Base-by-base conservation (phyloP, 768 basidiomycete species). In the Epithele typhae region DNA sequence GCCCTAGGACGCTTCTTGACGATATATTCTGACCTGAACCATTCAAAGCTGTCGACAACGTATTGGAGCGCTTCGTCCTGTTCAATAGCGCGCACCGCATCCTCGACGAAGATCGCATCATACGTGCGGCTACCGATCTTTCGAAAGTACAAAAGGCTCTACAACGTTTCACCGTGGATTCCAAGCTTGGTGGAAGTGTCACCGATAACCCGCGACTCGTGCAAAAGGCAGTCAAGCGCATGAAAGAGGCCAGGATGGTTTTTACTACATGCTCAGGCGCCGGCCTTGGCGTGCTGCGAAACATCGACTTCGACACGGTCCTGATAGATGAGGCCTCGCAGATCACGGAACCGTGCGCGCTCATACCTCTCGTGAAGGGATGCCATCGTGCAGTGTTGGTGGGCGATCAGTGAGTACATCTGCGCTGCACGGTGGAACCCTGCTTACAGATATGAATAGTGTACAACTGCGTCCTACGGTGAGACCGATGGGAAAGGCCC, bases 281-380 rank as follows among this genome's bases (percentile, higher is more conserved):
- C 27, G 81, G 81, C 3, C 62, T 84, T 8, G 81, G 81, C 5
- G 72, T 78, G 12, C 52, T 84, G 25, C 69, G 77, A 38, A 76
- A 79, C 14, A 36, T 67, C 15, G 66, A 79, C 45, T 85, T 84
- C 53, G 77, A 77, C 33, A 75, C 78, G 18, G 80, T 77, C 0
- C 64, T 85, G 37, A 81, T 85, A 34, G 84, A 86, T 56, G 82
- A 85, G 53, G 83, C 82, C 0, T 84, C 82, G 0, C 83, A 84
- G 57, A 76, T 85, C 8, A 84, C 81, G 0, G 84, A 86, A 52
- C 78, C 82, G 2, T 74, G 73, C 40, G 75, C 82, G 0, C 66
- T 85, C 27, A 83, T 85, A 25, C 82, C 84, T 0, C 66, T 86
- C 3, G 80, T 83, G 9, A 85, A 85, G 57, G 82, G 81, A 3